A percentile compares a stretch with the other conserved stretches of the same genome.
Conservation (phyloP, 257 asterid genomes). For the Mentha longifolia region DNA sequence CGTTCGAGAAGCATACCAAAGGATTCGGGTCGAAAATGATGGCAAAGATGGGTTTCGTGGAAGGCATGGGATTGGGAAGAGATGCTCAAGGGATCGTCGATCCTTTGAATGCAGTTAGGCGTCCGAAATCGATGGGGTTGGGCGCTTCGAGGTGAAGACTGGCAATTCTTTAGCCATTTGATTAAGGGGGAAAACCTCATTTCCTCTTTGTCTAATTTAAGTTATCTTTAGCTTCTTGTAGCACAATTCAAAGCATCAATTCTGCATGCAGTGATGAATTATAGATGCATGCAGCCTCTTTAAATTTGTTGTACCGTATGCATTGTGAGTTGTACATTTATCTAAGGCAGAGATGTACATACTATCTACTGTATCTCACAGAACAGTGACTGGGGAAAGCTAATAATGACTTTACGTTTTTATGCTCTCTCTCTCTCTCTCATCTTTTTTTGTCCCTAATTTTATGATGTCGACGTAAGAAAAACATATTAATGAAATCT, state of each 20-base stretch:
- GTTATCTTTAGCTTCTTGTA: background rate
- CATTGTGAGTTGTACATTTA: background rate
- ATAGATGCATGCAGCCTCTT: background rate
- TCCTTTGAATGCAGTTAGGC: constrained; percentile 77
- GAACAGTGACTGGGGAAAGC: background rate
- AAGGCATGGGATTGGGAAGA: constrained; percentile 85
- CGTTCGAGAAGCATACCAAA: constrained; percentile 86
- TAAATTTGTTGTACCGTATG: background rate
- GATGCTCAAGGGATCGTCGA: constrained; percentile 82
- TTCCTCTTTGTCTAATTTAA: constrained; percentile 22
- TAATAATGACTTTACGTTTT: background rate
- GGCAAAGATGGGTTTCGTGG: constrained; percentile 92
- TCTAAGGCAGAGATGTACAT: background rate
- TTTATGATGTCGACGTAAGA: too few species aligned
- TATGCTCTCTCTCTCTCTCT: background rate
- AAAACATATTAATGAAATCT: too few species aligned
- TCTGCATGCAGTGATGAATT: too few species aligned
- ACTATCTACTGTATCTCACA: background rate
- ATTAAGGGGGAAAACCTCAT: constrained; percentile 13
- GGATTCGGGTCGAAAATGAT: constrained; percentile 96
- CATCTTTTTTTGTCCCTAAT: too few species aligned
- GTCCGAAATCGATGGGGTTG: constrained; percentile 73
- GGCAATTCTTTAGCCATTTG: background rate
- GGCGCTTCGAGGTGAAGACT: constrained; percentile 57
- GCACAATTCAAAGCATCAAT: too few species aligned